Base-by-base conservation (phyloP, 73 alveolate genomes). In the Paramecium tetraurelia region DNA sequence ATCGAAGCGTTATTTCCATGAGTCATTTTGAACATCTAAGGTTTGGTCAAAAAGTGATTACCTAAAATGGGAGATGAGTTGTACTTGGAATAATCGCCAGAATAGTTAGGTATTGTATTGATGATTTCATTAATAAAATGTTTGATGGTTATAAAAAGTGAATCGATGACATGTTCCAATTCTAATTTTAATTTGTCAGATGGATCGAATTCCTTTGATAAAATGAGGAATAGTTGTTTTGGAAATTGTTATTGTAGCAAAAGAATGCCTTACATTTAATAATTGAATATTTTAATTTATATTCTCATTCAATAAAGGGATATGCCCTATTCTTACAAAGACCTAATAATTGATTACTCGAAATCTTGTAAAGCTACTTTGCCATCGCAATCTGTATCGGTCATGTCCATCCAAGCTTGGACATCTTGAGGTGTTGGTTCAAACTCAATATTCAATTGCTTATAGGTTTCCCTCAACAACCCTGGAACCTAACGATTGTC, bases 331-430 rank as follows among this genome's bases (percentile, higher is more conserved):
- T 89, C 87, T 71, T 70, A 46, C 75, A 89, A 29, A 43, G 92
- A 71, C 33, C 84, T 14, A 33, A 89, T 46, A 21, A 71, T 89
- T 31, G 75, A 77, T 89, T 89, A 24, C 41, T 89, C 94, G 53
- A 44, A 89, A 70, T 89, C 94, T 38, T 70, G 31, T n/a, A 89
- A 71, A 27, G 94, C 75, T 1, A 89, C 94, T 44, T 89, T 27
- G 0, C 94, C 94, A 71, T 89, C 94, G 11, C 75, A 70, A 35
- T 89, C 87, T 38, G 58, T 44, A 46, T 89, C 94, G 7, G 70
- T 71, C 89, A 89, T 70, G n/a, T 89, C 87, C 94, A 89, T 70
- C 94, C 94, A 89, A 41, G 71, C 94, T 33, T 89, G 36, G 11
- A 89, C 88, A 89, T 89, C 94, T 43, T 68, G 24, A 22, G 68